Conservation (phyloP, 78 protist species). For the Dictyostelium intermedium region DNA sequence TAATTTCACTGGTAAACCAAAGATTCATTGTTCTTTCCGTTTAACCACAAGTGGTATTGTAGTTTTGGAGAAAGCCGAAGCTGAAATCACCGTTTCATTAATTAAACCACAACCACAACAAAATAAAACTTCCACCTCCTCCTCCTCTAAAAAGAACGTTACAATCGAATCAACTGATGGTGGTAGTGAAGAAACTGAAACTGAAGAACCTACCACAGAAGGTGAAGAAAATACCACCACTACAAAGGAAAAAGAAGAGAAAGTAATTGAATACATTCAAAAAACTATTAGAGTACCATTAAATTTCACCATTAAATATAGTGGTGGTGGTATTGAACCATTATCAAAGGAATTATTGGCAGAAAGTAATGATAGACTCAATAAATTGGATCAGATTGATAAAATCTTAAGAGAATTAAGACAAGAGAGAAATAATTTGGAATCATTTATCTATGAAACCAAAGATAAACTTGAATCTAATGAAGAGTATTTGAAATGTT, state of each 20-base stretch:
- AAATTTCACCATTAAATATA: background rate
- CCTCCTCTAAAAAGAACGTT: background rate
- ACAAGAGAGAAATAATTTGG: slow-evolving; percentile 69
- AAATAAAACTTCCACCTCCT: background rate
- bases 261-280: background rate
- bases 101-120: background rate
- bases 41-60: slow-evolving; percentile 64
- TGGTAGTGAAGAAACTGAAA: background rate
- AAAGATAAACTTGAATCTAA: slow-evolving; percentile 43
- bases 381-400: background rate
- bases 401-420: background rate
- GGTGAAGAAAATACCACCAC: background rate
- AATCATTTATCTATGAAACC: slow-evolving; percentile 70
- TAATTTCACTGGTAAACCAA: slow-evolving; percentile 74
- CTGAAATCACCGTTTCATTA: slow-evolving; percentile 68
- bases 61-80: slow-evolving; percentile 78
- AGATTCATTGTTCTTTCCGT: slow-evolving; percentile 39
- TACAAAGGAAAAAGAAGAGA: background rate
- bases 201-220: background rate
- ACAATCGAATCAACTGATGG: background rate
- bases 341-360: background rate
- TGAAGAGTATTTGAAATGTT: slow-evolving; percentile 41
- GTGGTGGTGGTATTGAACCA: slow-evolving; percentile 1
- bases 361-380: background rate
- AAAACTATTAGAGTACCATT: slow-evolving; percentile 44